Conservation (phyloP, 257 asterid genomes). For the Handroanthus guayacan region DNA sequence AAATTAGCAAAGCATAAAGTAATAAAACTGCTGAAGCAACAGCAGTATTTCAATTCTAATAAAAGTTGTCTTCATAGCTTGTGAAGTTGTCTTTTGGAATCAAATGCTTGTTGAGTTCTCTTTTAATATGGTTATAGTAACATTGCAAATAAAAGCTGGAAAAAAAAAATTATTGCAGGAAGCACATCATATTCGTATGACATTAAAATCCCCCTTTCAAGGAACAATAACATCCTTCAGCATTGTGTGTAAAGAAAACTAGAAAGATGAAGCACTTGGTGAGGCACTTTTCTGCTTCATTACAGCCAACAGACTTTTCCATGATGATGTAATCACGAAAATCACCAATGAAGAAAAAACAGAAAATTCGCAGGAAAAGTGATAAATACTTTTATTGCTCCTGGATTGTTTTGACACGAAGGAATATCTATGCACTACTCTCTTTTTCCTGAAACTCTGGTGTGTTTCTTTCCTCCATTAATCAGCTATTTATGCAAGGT, state of each 20-base stretch:
- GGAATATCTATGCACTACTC: no score
- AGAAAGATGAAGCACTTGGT: not conserved
- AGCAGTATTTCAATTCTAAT: not conserved
- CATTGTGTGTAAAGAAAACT: not conserved
- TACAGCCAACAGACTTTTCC: no score
- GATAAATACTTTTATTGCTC: no score
- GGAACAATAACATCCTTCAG: conserved; percentile 7
- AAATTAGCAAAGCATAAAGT: conserved; percentile 2
- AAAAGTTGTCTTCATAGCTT: not conserved
- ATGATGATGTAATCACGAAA: no score
- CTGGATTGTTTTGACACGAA: no score
- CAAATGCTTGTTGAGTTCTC: not conserved
- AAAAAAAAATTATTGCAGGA: not conserved
- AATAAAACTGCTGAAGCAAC: conserved; percentile 11
- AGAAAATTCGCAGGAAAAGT: no score
- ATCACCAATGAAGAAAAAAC: no score
- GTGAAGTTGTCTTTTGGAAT: not conserved
- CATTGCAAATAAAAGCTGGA: conserved; percentile 21
- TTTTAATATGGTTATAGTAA: conserved; percentile 8
- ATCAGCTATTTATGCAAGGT: no score
- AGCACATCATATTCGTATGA: not conserved
- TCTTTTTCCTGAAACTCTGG: no score
- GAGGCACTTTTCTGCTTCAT: no score
- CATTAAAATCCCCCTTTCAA: not conserved
- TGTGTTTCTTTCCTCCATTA: no score